Conservation (phyloP, 2,329 filamentous ascomycete species). For the Hypoxylon sp. region DNA sequence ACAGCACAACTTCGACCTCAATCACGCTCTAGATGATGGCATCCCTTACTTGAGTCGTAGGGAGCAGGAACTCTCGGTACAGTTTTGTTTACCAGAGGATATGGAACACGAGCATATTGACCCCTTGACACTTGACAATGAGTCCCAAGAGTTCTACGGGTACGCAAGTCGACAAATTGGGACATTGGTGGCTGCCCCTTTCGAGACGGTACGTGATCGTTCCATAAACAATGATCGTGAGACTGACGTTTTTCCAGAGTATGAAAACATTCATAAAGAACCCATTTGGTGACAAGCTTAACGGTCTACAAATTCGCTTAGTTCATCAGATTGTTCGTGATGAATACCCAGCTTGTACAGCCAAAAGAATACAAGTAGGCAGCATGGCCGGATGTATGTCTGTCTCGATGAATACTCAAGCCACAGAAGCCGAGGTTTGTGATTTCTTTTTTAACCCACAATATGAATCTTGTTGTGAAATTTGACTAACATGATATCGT, state of each 20-base stretch:
- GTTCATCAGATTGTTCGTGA: slow-evolving; percentile 48
- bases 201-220: not conserved
- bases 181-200: slow-evolving; percentile 9
- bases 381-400: slow-evolving; percentile 39
- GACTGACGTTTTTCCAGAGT: slow-evolving; percentile 19
- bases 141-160: slow-evolving; percentile 31
- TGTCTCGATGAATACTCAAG: slow-evolving; percentile 1
- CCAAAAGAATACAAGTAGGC: slow-evolving; percentile 18
- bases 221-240: not conserved
- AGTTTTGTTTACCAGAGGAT: slow-evolving; percentile 15
- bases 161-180: not conserved
- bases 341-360: slow-evolving; percentile 45
- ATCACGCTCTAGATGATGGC: slow-evolving; percentile 49
- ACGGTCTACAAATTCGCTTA: slow-evolving; percentile 50
- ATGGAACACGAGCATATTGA: slow-evolving; percentile 24
- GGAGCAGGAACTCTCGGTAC: slow-evolving; percentile 36
- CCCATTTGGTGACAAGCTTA: slow-evolving; percentile 47
- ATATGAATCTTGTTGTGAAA: not conserved
- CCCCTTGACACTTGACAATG: slow-evolving; percentile 25
- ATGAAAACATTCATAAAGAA: slow-evolving; percentile 44
- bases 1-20: slow-evolving; percentile 49
- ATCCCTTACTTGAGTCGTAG: slow-evolving; percentile 54
- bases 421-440: slow-evolving; percentile 25
- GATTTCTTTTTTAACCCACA: not conserved
- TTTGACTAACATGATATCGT: slow-evolving; percentile 1